Evolutionary conservation across 2,329 filamentous ascomycete species (phyloP).

Genomic region (Aspergillus versicolor): DNA sequence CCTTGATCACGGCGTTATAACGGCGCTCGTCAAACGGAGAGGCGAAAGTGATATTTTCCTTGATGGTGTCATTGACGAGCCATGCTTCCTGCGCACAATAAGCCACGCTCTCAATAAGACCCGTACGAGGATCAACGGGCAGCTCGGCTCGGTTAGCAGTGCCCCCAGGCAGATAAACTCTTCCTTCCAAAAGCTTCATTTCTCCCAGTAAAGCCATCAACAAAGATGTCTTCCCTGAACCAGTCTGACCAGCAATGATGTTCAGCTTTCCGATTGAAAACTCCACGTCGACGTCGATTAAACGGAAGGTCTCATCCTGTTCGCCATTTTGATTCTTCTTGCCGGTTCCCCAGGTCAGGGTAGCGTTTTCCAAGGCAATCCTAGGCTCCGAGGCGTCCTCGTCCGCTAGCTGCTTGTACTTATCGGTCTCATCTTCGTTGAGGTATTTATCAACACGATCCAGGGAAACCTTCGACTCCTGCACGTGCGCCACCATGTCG

Average conservation of each 20-base stretch:
- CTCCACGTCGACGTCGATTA: slow-evolving; percentile 78
- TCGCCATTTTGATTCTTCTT: slow-evolving; percentile 56
- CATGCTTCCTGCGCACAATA: slow-evolving; percentile 97
- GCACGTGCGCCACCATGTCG: slow-evolving; percentile 97
- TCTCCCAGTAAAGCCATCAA: slow-evolving; percentile 95
- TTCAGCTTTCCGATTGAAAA: slow-evolving; percentile 87
- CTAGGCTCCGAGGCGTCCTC: slow-evolving; percentile 69
- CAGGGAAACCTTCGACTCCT: slow-evolving; percentile 94
- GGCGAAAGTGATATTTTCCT: slow-evolving; percentile 92
- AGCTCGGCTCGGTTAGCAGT: slow-evolving; percentile 78
- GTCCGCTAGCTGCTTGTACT: slow-evolving; percentile 78
- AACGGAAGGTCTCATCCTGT: slow-evolving; percentile 68
- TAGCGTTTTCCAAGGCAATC: slow-evolving; percentile 82
- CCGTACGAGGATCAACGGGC: slow-evolving; percentile 75
- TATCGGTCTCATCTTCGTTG: slow-evolving; percentile 90
- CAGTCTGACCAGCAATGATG: slow-evolving; percentile 88
- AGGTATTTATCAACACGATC: slow-evolving; percentile 95
- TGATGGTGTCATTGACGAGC: slow-evolving; percentile 94
- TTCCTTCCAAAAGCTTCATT: slow-evolving; percentile 82
- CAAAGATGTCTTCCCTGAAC: slow-evolving; percentile 91
- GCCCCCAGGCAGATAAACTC: slow-evolving; percentile 81
- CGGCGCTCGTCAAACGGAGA: slow-evolving; percentile 75
- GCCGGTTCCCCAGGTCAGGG: slow-evolving; percentile 78
- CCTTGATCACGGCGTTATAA: slow-evolving; percentile 84
- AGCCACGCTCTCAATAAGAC: slow-evolving; percentile 85